Evolutionary conservation across 805 yeast genomes (phyloP), one percentile per base, ranked within the genome.

Genomic region (Yueomyces sinensis): DNA sequence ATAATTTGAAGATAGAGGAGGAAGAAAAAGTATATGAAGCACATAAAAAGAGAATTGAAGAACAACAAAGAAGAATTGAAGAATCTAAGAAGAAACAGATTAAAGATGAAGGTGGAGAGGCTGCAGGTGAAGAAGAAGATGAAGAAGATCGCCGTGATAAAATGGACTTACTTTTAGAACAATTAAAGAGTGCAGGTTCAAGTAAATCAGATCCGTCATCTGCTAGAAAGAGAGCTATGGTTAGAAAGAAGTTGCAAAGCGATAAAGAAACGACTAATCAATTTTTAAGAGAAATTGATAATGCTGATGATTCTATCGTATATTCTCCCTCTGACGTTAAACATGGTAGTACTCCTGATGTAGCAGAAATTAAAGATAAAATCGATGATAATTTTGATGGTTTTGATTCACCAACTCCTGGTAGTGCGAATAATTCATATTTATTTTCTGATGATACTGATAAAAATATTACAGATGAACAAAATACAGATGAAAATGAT

Each of bases 111-210:
- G 35, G 29, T 18, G 22, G 30, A n/a, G 22, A 18, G 9, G 25
- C 27, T 13, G 41, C 33, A 11, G 40, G 30, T 3, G 41, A 34
- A 9, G 42, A 29, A 13, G 43, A 36, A 22, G 41, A 40, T 17
- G 35, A 37, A 11, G 50, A 41, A 13, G 61, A 54, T 30, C 47
- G 56, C 28, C 49, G 58, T 32, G 71, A 63, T 11, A 75, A 84
- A 29, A 84, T 91, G 81, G 98, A 91, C 54, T 72, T 79, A 25
- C 63, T 91, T 32, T 66, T 91, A 38, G 94, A 86, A 53, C 83
- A 81, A 49, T 68, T 91, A 49, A 79, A 86, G 50, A 86, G 87
- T 14, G 82, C 91, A 0, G 94, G 89, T 1, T 82, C 91, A 9
- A 59, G 75, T 4, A 74, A 75, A 41, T 75, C 82, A 5, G 91